Base-by-base conservation (phyloP, 164 flowering plant genomes). In the Stephania yunnanensis region DNA sequence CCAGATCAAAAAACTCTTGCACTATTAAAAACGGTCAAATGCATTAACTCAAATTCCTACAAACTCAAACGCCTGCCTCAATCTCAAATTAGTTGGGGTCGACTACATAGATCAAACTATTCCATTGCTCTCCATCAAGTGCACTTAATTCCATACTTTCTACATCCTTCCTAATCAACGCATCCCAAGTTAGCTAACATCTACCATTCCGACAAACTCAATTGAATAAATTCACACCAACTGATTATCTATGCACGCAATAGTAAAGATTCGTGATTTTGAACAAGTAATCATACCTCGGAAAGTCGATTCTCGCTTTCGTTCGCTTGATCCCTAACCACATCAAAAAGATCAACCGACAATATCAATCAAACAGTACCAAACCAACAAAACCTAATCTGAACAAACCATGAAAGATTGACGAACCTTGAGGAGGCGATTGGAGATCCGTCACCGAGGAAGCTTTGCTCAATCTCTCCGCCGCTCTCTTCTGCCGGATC, bases 401-500 rank as follows among this genome's bases (percentile, higher is more conserved):
- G 29, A 65, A 9, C 42, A 74, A 10, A 70, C 20, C 58, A 36
- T 36, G 31, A 69, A 4, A 46, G 64, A 65, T 64, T 69, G 10
- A 50, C 55, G 42, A 25, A 91, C 95, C 93, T 10, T 72, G 66
- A 3, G 88, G 79, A 74, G 5, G 79, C 5, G 88, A 73, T 66
- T 75, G 76, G 15, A 91, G 90, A 89, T 94, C 98, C 2, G 93
- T 82, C 42, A 90, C 92, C 0, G 97, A 91, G 2, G 94, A 77
- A 15, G 84, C 79, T 79, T 88, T 92, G 84, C 81, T 84, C 20
- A 93, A 68, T 78, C 90, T 88, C 67, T 91, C 97, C 0, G 97
- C 95, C 0, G 94, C 95, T 85, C 97, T 85, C 78, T 93, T 95
- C 71, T 91, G 95, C 22, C 97, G 91, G 76, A 95, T 93, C 73